Conservation (phyloP, 371 early-diverging fungal species). For the Mucor mucedo region DNA sequence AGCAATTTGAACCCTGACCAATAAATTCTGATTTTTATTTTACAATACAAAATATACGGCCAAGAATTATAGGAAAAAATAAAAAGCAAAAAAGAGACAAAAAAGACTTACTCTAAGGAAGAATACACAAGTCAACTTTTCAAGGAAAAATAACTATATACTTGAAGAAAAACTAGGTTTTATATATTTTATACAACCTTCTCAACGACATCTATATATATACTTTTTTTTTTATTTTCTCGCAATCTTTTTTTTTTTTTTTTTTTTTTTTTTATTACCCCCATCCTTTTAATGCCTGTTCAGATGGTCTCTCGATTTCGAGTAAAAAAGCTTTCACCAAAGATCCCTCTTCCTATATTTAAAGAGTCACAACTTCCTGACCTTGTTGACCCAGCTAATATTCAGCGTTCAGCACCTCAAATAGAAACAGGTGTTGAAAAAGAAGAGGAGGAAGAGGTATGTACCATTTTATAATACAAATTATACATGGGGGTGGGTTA, state of each 20-base stretch:
- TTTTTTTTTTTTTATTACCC: neutral
- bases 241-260: slow-evolving; percentile 3
- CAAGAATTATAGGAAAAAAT: too few relatives aligned
- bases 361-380: slow-evolving; percentile 66
- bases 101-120: too few relatives aligned
- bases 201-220: neutral
- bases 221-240: neutral
- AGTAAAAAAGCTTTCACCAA: slow-evolving; percentile 67
- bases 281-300: slow-evolving; percentile 16
- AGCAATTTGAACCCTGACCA: too few relatives aligned
- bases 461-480: slow-evolving; percentile 27
- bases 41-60: too few relatives aligned
- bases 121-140: too few relatives aligned
- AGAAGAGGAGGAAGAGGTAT: slow-evolving; percentile 86
- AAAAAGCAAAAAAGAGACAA: too few relatives aligned
- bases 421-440: slow-evolving; percentile 92
- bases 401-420: slow-evolving; percentile 65
- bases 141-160: too few relatives aligned
- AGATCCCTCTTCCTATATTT: slow-evolving; percentile 63
- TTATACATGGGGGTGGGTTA: slow-evolving; percentile 14
- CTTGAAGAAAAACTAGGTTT: neutral
- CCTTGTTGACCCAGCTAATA: slow-evolving; percentile 59
- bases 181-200: neutral
- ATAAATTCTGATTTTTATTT: too few relatives aligned
- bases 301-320: slow-evolving; percentile 69